These are phyloP conservation scores for Pisolithus sp. DNA, from an alignment of 768 basidiomycete genomes.

Conservation along the genomic window DNA sequence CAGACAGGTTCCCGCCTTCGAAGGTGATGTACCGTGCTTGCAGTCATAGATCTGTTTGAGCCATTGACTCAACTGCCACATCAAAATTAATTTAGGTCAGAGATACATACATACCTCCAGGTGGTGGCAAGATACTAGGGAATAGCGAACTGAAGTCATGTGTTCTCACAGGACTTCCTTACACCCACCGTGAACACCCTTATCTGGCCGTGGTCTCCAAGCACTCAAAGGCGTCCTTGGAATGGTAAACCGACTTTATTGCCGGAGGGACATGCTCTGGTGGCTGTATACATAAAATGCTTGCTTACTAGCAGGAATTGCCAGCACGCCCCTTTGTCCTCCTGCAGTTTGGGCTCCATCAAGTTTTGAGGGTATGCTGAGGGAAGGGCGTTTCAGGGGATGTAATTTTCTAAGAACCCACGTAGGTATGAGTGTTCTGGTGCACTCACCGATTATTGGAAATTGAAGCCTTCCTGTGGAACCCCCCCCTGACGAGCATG, in stretches of 20 bases:
- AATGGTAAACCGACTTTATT: no score
- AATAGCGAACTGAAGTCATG: not conserved
- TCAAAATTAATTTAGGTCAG: not conserved
- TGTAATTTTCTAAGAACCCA: not conserved
- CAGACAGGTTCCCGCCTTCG: no score
- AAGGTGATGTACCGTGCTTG: no score
- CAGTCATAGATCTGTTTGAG: no score
- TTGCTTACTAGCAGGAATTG: not conserved
- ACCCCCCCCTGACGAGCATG: not conserved
- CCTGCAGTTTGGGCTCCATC: no score
- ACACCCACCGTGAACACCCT: not conserved
- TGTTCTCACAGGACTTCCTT: not conserved
- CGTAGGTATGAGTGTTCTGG: not conserved
- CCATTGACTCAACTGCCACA: not conserved
- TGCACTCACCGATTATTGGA: not conserved
- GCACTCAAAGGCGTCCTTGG: no score
- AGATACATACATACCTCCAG: not conserved
- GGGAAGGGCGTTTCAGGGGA: not conserved
- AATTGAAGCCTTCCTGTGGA: not conserved
- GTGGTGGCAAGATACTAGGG: not conserved
- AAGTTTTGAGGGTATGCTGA: not conserved
- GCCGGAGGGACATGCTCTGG: no score
- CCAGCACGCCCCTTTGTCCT: not conserved
- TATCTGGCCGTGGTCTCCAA: no score
- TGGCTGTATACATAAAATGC: no score